phyloP scores from a whole-genome alignment of 2,329 filamentous ascomycete genomes.

The Sporothrix schenckii region DNA sequence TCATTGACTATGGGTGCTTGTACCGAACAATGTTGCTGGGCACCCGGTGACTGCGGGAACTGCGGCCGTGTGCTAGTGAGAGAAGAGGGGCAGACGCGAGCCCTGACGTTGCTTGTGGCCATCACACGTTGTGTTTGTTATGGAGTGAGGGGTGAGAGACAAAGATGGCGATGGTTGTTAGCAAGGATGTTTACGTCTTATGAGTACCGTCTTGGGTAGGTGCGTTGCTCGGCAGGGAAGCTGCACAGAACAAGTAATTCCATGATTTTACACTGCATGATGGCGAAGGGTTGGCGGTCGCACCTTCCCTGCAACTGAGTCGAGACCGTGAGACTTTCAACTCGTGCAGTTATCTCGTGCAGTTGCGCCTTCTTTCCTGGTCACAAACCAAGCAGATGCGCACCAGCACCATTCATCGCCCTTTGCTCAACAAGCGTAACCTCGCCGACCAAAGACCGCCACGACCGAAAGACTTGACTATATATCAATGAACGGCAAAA shows the following conservation, averaged over 20 bases:
- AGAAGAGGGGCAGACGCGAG: background rate
- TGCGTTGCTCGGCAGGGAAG: background rate
- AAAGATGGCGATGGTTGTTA: background rate
- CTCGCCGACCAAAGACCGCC: background rate
- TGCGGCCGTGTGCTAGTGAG: conserved; percentile 13
- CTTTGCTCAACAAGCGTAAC: background rate
- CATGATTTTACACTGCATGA: background rate
- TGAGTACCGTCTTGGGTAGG: background rate
- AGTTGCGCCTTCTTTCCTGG: conserved; percentile 16
- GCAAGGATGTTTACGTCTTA: background rate
- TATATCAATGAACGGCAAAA: conserved; percentile 14
- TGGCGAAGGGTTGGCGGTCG: background rate
- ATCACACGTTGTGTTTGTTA: conserved; percentile 24
- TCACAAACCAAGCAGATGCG: background rate
- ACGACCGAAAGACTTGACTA: background rate
- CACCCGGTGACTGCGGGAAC: conserved; percentile 29
- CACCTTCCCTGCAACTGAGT: conserved; percentile 6
- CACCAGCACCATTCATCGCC: too few relatives aligned
- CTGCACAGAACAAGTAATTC: background rate
- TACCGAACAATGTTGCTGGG: conserved; percentile 11
- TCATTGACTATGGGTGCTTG: conserved; percentile 8
- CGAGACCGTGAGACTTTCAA: background rate
- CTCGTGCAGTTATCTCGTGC: too few relatives aligned
- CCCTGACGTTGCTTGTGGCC: background rate
- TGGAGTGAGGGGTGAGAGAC: background rate